Percentiles rank a stretch among this genome's conserved stretches.
These are phyloP conservation scores for Alternaria hordeiaustralica DNA, from an alignment of 2,329 filamentous ascomycete genomes.

Conservation along the genomic window DNA sequence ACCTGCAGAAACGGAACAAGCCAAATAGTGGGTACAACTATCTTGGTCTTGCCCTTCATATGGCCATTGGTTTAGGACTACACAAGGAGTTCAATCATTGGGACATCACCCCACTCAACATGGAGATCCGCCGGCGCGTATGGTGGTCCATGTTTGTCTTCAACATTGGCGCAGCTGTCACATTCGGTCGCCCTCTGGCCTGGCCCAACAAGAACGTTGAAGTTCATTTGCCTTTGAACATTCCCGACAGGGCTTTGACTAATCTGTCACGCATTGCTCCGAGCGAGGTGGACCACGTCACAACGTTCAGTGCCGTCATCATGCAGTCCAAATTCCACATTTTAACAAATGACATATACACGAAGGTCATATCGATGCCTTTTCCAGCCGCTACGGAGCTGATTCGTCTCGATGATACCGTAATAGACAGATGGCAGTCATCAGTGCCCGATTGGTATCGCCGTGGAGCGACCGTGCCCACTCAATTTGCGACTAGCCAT, in stretches of 20 bases:
- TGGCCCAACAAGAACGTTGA: conserved; percentile 12
- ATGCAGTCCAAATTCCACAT: conserved; percentile 56
- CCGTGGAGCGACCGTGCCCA: conserved; percentile 40
- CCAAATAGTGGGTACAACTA: conserved; percentile 60
- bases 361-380: conserved; percentile 54
- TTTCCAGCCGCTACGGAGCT: conserved; percentile 53
- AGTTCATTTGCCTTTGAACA: conserved; percentile 14
- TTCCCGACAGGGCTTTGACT: conserved; percentile 35
- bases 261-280: conserved; percentile 29
- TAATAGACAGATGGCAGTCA: conserved; percentile 50
- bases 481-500: conserved; percentile 50
- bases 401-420: conserved; percentile 49
- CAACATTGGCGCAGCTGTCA: conserved; percentile 58
- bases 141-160: conserved; percentile 54
- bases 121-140: conserved; percentile 44
- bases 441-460: conserved; percentile 49
- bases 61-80: conserved; percentile 59
- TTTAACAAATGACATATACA: conserved; percentile 55
- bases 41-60: conserved; percentile 56
- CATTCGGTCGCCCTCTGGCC: conserved; percentile 56
- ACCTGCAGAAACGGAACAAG: conserved; percentile 59
- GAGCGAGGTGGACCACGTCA: conserved; percentile 32
- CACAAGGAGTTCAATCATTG: conserved; percentile 59
- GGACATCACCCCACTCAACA: conserved; percentile 51
- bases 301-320: conserved; percentile 54